phyloP scores from a whole-genome alignment of 176 grass and related monocot species.

The Echinochloa phyllopogon region DNA sequence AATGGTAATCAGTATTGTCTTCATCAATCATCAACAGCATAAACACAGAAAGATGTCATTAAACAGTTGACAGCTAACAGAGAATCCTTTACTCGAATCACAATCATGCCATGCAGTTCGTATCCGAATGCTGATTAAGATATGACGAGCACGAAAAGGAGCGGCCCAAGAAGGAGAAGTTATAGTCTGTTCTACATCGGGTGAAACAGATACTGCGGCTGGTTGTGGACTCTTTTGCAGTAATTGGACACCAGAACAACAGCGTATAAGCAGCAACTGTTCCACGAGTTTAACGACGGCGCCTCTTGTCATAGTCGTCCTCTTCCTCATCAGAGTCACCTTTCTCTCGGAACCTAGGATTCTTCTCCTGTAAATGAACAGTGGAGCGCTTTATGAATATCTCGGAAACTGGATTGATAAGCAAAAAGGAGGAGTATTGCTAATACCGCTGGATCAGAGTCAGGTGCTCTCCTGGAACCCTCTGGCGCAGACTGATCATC shows the following conservation, averaged over 20 bases:
- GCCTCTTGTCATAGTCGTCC: conserved; percentile 78
- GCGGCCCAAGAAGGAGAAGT: not conserved
- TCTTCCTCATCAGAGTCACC: conserved; percentile 90
- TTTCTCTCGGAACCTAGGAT: conserved; percentile 87
- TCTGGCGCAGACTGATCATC: conserved; percentile 50
- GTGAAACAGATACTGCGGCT: not conserved
- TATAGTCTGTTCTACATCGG: conserved; percentile 1
- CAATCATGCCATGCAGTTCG: too few relatives aligned
- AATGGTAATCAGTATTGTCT: too few relatives aligned
- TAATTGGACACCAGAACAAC: conserved; percentile 7
- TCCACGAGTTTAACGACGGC: conserved; percentile 50
- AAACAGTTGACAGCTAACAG: too few relatives aligned
- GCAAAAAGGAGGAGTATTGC: not conserved
- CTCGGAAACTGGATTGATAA: conserved; percentile 10
- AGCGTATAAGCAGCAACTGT: not conserved
- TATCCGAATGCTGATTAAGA: too few relatives aligned
- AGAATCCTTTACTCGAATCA: too few relatives aligned
- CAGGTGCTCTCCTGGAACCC: conserved; percentile 57
- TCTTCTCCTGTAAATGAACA: conserved; percentile 71
- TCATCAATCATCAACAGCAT: too few relatives aligned
- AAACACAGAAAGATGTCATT: too few relatives aligned
- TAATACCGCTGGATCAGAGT: conserved; percentile 71
- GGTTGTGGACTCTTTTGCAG: not conserved
- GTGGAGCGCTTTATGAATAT: not conserved
- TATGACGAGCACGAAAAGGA: too few relatives aligned